Evolutionary conservation across 177 flowering plant genomes (phyloP), one percentile per base, ranked within the genome.

Genomic region (Vitis hybrid): DNA sequence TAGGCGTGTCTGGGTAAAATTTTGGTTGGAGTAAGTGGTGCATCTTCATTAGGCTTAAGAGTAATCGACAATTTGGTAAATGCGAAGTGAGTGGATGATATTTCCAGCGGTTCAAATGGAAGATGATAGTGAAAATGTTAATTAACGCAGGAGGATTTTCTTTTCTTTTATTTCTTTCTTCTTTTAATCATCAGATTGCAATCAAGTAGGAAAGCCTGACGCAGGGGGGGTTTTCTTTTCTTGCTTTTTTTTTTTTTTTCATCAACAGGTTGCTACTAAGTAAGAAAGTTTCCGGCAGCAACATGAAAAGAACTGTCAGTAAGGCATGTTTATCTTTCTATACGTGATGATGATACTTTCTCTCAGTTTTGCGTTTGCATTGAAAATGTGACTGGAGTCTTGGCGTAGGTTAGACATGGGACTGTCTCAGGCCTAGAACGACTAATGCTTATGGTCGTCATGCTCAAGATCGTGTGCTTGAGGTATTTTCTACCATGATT

Each of bases 391-490:
- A 66, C 20, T 6, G 26, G n/a, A n/a, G 19, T 45, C 11, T 75
- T 71, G 49, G 59, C 72, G n/a, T 74, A 62, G 68, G 74, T 54
- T 65, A 78, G 87, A 52, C 70, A 65, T 73, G 70, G 69, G 78
- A 58, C 4, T n/a, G 67, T 34, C 34, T 5, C 55, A 70, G 56
- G 66, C 73, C 22, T 59, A 60, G 50, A 50, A 61, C 55, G 34
- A 6, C 63, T 20, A 73, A 55, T 57, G 85, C 50, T 67, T 72
- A 76, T 66, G 74, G 68, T 54, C 71, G 53, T 16, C 61, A 69
- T 51, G 66, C 82, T 63, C 79, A 72, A 70, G 76, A 80, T 51
- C 76, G 71, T 51, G 74, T 82, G 16, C 77, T 80, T 53, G 83
- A 82, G 83, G 85, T 80, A 73, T 22, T 20, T 63, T 26, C 49